Base-by-base conservation (phyloP, 2,329 filamentous ascomycete species). In the Aureobasidium sp. region DNA sequence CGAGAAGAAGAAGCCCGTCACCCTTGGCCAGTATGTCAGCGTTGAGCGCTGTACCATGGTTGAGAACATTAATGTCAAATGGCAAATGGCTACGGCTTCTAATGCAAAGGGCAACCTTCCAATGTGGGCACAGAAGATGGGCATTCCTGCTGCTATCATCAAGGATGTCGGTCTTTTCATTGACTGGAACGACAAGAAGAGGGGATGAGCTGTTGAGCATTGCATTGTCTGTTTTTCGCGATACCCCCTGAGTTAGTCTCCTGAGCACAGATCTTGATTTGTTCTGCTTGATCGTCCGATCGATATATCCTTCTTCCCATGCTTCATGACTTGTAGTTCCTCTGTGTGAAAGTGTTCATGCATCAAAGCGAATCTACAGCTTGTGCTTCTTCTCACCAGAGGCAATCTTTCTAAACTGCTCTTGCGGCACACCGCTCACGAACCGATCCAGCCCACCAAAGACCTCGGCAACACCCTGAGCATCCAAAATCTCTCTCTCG, bases 341-440 rank as follows among this genome's bases (percentile, higher is more conserved):
- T 40, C 2, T 11, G 10, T n/a, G 23, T 7, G 43, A 31, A 21
- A 40, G 27, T n/a, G 1, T 13, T 11, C 13, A 15, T 51, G 17
- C n/a, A 37, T 21, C 23, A 4, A 37, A 60, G 50, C 50, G 21
- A 21, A 47, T 63, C 49, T 54, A 96, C 72, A 97, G 76, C 78
- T 97, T 97, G 77, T 99, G 94, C 71, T 86, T 90, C 84, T 96
- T 97, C 80, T 94, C 84, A 13, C 93, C 91, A 64, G 80, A 84
- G 1, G 90, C 90, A 70, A 97, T 77, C 79, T 89, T 92, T 69
- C 81, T 77, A 71, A 97, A 97, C 78, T 97, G 90, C 72, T 87
- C 82, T 78, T 96, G 91, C 21, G 94, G 94, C 45, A 91, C 79
- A 0, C 91, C 91, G 63, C 77, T 82, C 66, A 89, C 72, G 69